These are phyloP conservation scores for Xerocomus amazonicus DNA, from an alignment of 1,284 basidiomycete genomes.

Conservation along the genomic window DNA sequence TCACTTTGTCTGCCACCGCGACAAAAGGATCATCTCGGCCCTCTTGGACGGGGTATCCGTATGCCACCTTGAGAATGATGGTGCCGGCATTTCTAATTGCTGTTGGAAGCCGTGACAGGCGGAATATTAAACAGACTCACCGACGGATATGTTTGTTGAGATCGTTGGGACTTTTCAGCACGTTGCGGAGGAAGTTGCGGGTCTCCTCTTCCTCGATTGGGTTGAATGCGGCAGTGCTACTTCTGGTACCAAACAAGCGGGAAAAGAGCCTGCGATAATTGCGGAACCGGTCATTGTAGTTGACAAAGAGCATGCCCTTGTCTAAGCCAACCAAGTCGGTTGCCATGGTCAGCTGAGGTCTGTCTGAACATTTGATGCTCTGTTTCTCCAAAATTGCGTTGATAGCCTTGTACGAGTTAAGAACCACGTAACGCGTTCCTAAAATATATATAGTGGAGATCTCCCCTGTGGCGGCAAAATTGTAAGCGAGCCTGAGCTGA, in stretches of 20 bases:
- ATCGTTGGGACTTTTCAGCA: conserved; percentile 17
- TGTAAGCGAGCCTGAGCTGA: not conserved
- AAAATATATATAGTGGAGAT: conserved; percentile 16
- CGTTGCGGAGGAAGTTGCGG: conserved; percentile 22
- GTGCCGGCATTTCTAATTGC: conserved; percentile 11
- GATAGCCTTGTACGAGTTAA: conserved; percentile 22
- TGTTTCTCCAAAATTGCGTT: conserved; percentile 31
- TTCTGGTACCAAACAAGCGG: conserved; percentile 27
- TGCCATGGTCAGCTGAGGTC: conserved; percentile 26
- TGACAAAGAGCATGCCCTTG: conserved; percentile 19
- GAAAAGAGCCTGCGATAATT: conserved; percentile 21
- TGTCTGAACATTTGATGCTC: conserved; percentile 22
- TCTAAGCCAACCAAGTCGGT: conserved; percentile 25
- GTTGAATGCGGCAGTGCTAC: conserved; percentile 13
- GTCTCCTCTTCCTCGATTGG: conserved; percentile 25
- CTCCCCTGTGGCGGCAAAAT: conserved; percentile 16
- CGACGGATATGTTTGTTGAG: conserved; percentile 21
- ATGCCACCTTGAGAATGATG: conserved; percentile 19
- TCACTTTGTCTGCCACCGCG: conserved; percentile 19
- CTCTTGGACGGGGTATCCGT: conserved; percentile 26
- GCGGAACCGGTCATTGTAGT: conserved; percentile 22
- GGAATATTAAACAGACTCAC: conserved; percentile 7
- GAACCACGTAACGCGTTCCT: conserved; percentile 13
- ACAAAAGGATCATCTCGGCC: conserved; percentile 32
- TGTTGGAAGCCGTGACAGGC: not conserved